Evolutionary conservation across 2,329 filamentous ascomycete genomes (phyloP), one percentile per base, ranked within the genome.

Genomic region (Periconia sp.): DNA sequence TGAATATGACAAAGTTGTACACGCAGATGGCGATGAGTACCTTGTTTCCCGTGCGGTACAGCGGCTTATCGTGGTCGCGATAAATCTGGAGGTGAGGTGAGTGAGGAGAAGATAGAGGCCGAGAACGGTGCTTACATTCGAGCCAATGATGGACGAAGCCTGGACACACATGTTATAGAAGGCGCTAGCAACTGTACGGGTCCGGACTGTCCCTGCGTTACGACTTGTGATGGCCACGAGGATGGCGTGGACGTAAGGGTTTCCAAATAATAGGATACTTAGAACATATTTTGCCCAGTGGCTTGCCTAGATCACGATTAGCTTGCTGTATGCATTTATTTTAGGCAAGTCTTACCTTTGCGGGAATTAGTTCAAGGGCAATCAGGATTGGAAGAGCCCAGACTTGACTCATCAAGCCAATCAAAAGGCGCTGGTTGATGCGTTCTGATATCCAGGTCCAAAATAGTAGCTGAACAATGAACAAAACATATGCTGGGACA

Each of bases 1-100:
- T 10, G 21, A 46, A 46, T 11, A 41, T 19, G 2, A 17, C 13
- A 11, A 46, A 25, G 6, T 37, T 31, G 7, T 37, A 12, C 3
- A 46, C 13, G 23, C 37, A 37, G 19, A 40, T 40, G 21, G 36
- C 26, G n/a, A 46, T 21, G 3, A 46, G 18, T 7, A 28, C 29
- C 2, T 30, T 18, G 17, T 46, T 46, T 9, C 43, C 38, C 3
- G 33, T 37, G n/a, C 34, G 25, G 44, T 49, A 83, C 16, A 78
- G 62, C 2, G 80, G 80, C 52, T 74, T 71, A 54, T 83, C 80
- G 29, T 80, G 78, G 13, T 77, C 65, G 17, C 79, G 77, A 52
- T 83, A 83, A 45, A 83, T 78, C 66, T 83, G 73, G 21, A 62
- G n/a, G n/a, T n/a, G n/a, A n/a, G n/a, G n/a, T n/a, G n/a, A n/a